Evolutionary conservation across 495 filamentous ascomycete genomes (phyloP), one percentile per base, ranked within the genome.

Genomic region (Hypoxylon rickii): DNA sequence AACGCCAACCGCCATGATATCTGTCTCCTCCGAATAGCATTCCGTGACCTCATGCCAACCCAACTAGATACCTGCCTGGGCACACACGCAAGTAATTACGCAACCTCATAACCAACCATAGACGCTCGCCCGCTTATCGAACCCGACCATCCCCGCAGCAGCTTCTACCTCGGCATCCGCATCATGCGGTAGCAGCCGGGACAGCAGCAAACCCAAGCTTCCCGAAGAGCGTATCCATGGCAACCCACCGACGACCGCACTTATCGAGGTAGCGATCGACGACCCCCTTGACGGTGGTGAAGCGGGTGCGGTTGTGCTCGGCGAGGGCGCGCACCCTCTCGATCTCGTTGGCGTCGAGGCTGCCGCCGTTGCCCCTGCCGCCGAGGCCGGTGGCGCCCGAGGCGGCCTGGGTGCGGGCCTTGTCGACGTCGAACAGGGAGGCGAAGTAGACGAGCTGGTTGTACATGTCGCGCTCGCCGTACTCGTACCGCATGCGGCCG

Each of bases 241-340:
- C 89, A 47, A 98, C 94, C 91, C 91, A 97, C 73, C 89, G 88
- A 68, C 92, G 78, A 26, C 95, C 94, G 77, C 91, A 96, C 78
- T 91, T 94, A 67, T 89, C 89, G 71, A 98, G 71, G 75, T 97
- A 95, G 66, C 72, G 85, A 53, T 90, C 90, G 8, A 95, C 91
- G n/a, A 89, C 85, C 1, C 78, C 81, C 73, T 81, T 86, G 39
- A 92, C 74, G 6, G 88, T 90, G 13, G 64, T 82, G 68, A 97
- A 97, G 63, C 90, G 71, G 26, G 75, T 76, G 22, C 87, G 75
- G 69, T 97, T 97, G 68, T 88, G 83, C 65, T 89, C 88, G 20
- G 83, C 90, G 59, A 97, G 78, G 26, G 85, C 85, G 10, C 78
- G 70, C 22, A 89, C 65, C 58, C 78, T 86, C 57, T 93, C 75